Percentiles rank a stretch among this genome's conserved stretches.
phyloP scores from a whole-genome alignment of 208 protist genomes.

The Leishmania gerbilli region DNA sequence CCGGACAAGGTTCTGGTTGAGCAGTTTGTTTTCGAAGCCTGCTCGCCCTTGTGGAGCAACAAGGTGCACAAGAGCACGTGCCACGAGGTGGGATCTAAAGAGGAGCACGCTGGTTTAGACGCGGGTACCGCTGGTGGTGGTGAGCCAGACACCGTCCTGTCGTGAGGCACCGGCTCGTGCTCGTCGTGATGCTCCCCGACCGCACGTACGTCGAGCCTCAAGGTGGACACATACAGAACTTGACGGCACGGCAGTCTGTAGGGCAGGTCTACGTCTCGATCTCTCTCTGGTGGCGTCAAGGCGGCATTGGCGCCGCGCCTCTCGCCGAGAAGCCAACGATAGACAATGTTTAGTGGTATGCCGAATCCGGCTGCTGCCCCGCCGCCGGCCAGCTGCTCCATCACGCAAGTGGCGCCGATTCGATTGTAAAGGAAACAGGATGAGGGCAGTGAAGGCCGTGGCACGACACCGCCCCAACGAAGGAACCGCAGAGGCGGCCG shows the following conservation, averaged over 20 bases:
- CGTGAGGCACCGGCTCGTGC: neutral
- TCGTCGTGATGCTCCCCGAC: neutral
- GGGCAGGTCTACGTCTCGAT: neutral
- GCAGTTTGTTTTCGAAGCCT: neutral
- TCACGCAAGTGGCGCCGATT: neutral
- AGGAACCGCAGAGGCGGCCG: conserved; percentile 3
- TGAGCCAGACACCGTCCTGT: too few species aligned
- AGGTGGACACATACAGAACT: conserved; percentile 1
- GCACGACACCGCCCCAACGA: neutral
- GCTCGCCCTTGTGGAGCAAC: neutral
- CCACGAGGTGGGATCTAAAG: neutral
- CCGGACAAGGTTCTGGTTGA: neutral
- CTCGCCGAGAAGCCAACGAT: neutral
- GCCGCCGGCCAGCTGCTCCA: neutral
- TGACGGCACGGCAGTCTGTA: neutral
- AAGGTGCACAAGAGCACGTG: conserved; percentile 10
- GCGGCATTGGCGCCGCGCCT: neutral
- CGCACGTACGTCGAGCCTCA: neutral
- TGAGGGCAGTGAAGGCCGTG: neutral
- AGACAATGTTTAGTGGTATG: neutral
- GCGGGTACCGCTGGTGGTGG: neutral
- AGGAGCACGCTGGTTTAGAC: neutral
- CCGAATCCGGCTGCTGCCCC: neutral
- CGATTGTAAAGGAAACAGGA: neutral
- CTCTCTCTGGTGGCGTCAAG: neutral